Conservation (phyloP, 2,329 filamentous ascomycete genomes). For the Chaetomium olivaceum region DNA sequence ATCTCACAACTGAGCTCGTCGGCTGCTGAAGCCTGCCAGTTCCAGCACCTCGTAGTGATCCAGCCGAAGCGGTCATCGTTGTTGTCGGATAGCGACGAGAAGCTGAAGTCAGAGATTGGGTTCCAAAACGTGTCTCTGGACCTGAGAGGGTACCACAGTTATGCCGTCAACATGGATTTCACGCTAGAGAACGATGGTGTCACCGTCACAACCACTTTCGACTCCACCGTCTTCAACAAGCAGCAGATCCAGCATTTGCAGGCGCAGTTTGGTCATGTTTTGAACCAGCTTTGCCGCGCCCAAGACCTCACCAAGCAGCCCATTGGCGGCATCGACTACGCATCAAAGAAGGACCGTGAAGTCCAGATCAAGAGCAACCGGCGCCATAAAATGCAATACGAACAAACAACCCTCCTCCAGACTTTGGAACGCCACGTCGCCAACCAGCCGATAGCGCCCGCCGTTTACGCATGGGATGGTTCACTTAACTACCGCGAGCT, state of each 20-base stretch:
- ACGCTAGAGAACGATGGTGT: slow-evolving; percentile 13
- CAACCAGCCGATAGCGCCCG: slow-evolving; percentile 6
- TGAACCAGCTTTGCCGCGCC: slow-evolving; percentile 18
- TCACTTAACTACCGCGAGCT: slow-evolving; percentile 16
- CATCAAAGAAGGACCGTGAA: slow-evolving; percentile 11
- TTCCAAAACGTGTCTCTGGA: slow-evolving; percentile 7
- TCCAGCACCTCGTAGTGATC: slow-evolving; percentile 22
- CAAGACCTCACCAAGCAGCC: neutral
- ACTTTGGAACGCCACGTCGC: slow-evolving; percentile 4
- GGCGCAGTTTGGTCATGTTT: slow-evolving; percentile 15
- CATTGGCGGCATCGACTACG: slow-evolving; percentile 13
- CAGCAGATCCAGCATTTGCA: slow-evolving; percentile 12
- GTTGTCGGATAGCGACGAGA: slow-evolving; percentile 3
- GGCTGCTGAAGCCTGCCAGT: slow-evolving; percentile 20
- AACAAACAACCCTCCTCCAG: slow-evolving; percentile 10
- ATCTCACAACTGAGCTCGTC: slow-evolving; percentile 14
- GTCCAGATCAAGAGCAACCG: slow-evolving; percentile 18
- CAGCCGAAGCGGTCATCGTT: slow-evolving; percentile 11
- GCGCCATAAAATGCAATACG: slow-evolving; percentile 10
- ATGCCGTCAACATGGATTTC: slow-evolving; percentile 21
- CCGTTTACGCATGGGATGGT: slow-evolving; percentile 19
- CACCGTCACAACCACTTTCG: slow-evolving; percentile 17
- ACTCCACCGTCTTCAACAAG: slow-evolving; percentile 9
- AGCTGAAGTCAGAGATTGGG: neutral
- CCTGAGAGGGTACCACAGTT: slow-evolving; percentile 18